phyloP scores from a whole-genome alignment of 371 early-diverging fungal species.

The Nematocida major region DNA sequence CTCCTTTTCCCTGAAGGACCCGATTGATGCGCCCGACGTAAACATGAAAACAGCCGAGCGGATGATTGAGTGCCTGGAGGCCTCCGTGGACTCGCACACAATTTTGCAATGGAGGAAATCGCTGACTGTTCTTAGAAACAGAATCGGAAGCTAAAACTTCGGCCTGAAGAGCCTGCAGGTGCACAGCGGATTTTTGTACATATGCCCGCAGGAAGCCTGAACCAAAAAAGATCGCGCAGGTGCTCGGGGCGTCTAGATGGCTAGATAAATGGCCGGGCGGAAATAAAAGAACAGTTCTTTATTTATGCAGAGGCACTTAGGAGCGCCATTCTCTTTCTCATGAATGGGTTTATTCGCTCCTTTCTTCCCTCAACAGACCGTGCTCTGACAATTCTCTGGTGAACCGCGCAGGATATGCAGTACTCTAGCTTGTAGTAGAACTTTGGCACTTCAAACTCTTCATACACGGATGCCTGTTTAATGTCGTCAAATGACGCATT shows the following conservation, averaged over 20 bases:
- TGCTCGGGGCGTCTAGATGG: too few species aligned
- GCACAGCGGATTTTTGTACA: too few species aligned
- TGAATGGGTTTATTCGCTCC: constrained; percentile 76
- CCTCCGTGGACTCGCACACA: neutral
- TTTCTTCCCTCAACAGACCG: constrained; percentile 80
- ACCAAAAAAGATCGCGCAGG: too few species aligned
- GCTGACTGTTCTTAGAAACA: neutral
- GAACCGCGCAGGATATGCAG: constrained; percentile 96
- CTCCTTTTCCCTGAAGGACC: neutral
- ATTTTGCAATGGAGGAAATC: neutral
- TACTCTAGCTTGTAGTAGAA: constrained; percentile 89
- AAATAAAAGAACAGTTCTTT: too few species aligned
- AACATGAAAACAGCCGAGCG: constrained; percentile 9
- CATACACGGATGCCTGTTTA: constrained; percentile 83
- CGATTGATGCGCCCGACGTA: neutral
- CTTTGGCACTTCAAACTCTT: constrained; percentile 87
- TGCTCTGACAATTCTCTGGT: constrained; percentile 87
- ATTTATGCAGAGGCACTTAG: constrained; percentile 35
- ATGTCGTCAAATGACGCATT: constrained; percentile 89
- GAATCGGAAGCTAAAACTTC: neutral
- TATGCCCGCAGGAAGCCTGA: too few species aligned
- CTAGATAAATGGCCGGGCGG: too few species aligned
- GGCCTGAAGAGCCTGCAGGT: too few species aligned
- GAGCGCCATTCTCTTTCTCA: constrained; percentile 32
- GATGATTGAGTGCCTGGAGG: constrained; percentile 12